phyloP scores from a whole-genome alignment of 306 rosid genomes.

The Castanea sativa region DNA sequence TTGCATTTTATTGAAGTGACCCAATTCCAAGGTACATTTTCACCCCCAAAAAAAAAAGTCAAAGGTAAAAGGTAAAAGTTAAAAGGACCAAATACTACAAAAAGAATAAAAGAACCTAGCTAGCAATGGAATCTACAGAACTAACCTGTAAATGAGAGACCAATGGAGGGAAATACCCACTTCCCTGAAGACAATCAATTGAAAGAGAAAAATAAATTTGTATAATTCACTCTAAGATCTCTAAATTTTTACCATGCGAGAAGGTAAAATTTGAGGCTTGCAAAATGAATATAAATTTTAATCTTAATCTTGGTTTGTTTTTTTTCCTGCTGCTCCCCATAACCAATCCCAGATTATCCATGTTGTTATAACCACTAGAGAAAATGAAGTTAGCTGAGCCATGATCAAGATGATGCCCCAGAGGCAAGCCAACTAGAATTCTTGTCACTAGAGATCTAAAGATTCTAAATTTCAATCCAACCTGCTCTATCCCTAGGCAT shows the following conservation, averaged over 20 bases:
- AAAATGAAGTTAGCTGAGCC: slow-evolving; percentile 63
- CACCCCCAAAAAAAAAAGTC: no score
- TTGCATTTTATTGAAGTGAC: no score
- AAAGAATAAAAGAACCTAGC: slow-evolving; percentile 58
- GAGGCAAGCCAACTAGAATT: slow-evolving; percentile 29
- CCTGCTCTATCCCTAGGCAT: slow-evolving; percentile 59
- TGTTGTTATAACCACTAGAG: slow-evolving; percentile 77
- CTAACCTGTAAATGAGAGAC: slow-evolving; percentile 21
- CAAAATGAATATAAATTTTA: slow-evolving; percentile 79
- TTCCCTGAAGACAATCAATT: slow-evolving; percentile 43
- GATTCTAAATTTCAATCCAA: slow-evolving; percentile 38
- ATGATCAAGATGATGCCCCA: slow-evolving; percentile 31
- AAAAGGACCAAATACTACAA: slow-evolving; percentile 52
- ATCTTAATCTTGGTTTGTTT: slow-evolving; percentile 57
- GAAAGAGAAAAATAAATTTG: slow-evolving; percentile 51
- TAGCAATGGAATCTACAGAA: slow-evolving; percentile 54
- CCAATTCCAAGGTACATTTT: no score
- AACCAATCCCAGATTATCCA: slow-evolving; percentile 58
- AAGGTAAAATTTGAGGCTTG: slow-evolving; percentile 65
- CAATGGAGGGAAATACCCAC: slow-evolving; percentile 36
- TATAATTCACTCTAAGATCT: slow-evolving; percentile 44
- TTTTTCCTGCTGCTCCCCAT: slow-evolving; percentile 57
- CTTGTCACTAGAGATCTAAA: slow-evolving; percentile 36
- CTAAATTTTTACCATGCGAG: slow-evolving; percentile 5
- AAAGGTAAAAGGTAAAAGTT: slow-evolving; percentile 45